These are phyloP conservation scores for Aspergillus clavatus DNA, from an alignment of 2,329 filamentous ascomycete species.

Conservation along the genomic window DNA sequence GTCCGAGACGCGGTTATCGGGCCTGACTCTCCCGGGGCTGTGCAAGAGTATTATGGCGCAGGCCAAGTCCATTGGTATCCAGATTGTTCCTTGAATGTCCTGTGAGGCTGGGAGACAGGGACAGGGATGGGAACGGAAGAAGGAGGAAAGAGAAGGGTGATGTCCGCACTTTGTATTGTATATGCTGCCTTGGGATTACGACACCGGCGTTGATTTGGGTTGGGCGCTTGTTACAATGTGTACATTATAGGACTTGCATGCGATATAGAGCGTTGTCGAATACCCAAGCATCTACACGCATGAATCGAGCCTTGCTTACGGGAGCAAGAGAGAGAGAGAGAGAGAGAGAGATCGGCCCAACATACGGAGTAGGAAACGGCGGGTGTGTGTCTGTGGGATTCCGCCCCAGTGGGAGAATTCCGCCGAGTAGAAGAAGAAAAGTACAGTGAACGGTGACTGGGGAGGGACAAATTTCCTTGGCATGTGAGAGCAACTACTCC, in stretches of 20 bases:
- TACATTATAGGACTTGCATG: conserved; percentile 23
- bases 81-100: conserved; percentile 56
- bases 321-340: too few species aligned
- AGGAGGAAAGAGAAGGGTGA: conserved; percentile 3
- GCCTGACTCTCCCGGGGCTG: conserved; percentile 63
- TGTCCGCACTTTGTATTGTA: conserved; percentile 8
- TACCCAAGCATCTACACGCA: conserved; percentile 11
- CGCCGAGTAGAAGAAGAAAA: too few species aligned
- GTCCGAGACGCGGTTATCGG: conserved; percentile 67
- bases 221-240: conserved; percentile 22
- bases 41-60: conserved; percentile 71
- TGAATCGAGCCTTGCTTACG: neutral
- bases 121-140: too few species aligned
- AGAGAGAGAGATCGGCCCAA: too few species aligned
- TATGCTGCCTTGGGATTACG: conserved; percentile 14
- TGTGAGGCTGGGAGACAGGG: too few species aligned
- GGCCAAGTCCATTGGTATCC: conserved; percentile 69
- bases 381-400: too few species aligned
- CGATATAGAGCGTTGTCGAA: conserved; percentile 20
- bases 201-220: conserved; percentile 24
- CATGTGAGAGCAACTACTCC: too few species aligned
- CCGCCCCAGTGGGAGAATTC: too few species aligned
- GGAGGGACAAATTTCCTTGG: too few species aligned
- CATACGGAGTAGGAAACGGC: too few species aligned
- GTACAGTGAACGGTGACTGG: too few species aligned